These are phyloP conservation scores for Diaporthe ilicicola DNA, from an alignment of 2,329 filamentous ascomycete genomes.

Conservation along the genomic window DNA sequence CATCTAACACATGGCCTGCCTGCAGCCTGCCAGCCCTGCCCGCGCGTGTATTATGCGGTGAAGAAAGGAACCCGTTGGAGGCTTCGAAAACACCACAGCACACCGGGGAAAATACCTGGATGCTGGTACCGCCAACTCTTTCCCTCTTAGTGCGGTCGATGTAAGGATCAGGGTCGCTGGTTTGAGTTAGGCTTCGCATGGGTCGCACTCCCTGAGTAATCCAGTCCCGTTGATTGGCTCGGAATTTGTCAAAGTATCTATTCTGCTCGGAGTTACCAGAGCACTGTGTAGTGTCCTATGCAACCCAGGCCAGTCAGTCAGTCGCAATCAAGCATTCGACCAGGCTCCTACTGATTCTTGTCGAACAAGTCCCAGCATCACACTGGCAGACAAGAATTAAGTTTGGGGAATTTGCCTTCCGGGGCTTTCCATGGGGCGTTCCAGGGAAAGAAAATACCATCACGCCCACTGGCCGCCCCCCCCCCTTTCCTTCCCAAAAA, in stretches of 20 bases:
- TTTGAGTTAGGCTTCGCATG: slow-evolving; percentile 16
- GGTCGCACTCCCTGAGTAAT: slow-evolving; percentile 19
- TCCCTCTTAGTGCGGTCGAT: slow-evolving; percentile 7
- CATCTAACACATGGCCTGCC: too few species aligned
- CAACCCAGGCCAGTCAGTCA: neutral
- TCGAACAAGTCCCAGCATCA: neutral
- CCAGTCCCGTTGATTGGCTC: slow-evolving; percentile 6
- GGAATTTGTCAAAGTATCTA: slow-evolving; percentile 9
- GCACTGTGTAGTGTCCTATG: slow-evolving; percentile 11
- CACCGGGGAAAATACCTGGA: neutral
- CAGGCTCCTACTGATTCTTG: neutral
- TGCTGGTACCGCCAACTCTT: neutral
- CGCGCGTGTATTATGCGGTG: slow-evolving; percentile 1
- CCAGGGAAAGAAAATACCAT: neutral
- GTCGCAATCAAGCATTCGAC: neutral
- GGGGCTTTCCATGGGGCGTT: neutral
- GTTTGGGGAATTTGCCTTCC: neutral
- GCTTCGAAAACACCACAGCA: neutral
- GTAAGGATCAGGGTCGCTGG: slow-evolving; percentile 21
- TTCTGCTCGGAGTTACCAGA: slow-evolving; percentile 8
- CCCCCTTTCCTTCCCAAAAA: neutral
- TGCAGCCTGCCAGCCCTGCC: too few species aligned
- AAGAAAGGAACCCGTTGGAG: neutral
- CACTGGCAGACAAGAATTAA: slow-evolving; percentile 1
- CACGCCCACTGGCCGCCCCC: neutral